Percentiles rank a stretch among this genome's conserved stretches.
These are phyloP conservation scores for Apophysomyces variabilis DNA, from an alignment of 371 early-diverging fungal genomes.

Conservation along the genomic window DNA sequence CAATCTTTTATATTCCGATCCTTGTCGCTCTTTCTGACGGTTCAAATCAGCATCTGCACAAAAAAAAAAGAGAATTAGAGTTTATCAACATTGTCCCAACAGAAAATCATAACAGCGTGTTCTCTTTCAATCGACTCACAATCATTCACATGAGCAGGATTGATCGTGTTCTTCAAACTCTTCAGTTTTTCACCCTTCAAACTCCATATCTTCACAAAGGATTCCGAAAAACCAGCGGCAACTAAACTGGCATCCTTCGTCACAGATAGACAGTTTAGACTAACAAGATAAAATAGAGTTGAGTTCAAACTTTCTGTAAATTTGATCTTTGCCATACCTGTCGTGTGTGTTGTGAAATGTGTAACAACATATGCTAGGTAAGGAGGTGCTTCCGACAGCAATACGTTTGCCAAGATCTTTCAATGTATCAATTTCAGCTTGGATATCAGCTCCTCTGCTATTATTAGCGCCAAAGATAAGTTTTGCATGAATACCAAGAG, in stretches of 20 bases:
- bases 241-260: conserved; percentile 80
- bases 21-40: conserved; percentile 53
- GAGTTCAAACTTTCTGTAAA: background rate
- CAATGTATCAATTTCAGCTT: conserved; percentile 75
- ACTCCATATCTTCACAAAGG: conserved; percentile 88
- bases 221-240: conserved; percentile 91
- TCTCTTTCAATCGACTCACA: conserved; percentile 28
- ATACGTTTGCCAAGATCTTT: conserved; percentile 87
- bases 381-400: conserved; percentile 70
- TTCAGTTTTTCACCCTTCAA: conserved; percentile 72
- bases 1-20: conserved; percentile 67
- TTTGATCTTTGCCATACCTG: conserved; percentile 44
- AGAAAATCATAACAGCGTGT: no score
- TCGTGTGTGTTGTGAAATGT: conserved; percentile 98
- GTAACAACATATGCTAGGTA: conserved; percentile 96
- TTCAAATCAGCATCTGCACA: conserved; percentile 53
- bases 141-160: conserved; percentile 58
- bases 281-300: conserved; percentile 20
- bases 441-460: conserved; percentile 75
- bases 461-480: conserved; percentile 10
- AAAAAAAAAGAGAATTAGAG: conserved; percentile 1
- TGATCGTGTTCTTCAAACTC: conserved; percentile 59
- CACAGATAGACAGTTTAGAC: conserved; percentile 76
- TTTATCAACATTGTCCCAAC: background rate
- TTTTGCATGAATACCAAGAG: conserved; percentile 23